Conservation (phyloP, 176 grass and related monocot genomes). For the Rhipidocladum racemiflorum region DNA sequence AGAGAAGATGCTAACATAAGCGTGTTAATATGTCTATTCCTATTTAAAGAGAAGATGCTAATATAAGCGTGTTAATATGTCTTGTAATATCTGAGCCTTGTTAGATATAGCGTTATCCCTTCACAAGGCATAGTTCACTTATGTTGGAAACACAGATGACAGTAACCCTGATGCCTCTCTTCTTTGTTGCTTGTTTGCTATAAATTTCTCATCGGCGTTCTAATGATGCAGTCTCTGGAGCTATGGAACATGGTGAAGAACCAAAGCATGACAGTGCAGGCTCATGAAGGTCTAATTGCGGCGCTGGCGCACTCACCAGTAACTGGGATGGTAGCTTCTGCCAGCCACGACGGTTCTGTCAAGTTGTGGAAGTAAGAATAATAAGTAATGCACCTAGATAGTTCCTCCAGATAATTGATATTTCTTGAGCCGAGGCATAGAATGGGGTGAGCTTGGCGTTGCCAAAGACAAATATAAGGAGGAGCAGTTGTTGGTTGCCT, state of each 20-base stretch:
- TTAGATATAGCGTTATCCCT: background rate
- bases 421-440: slow-evolving; percentile 35
- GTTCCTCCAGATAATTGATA: slow-evolving; percentile 21
- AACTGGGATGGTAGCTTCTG: slow-evolving; percentile 88
- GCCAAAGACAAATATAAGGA: slow-evolving; percentile 40
- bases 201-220: slow-evolving; percentile 20
- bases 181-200: background rate
- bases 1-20: background rate
- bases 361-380: slow-evolving; percentile 92
- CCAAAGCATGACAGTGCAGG: slow-evolving; percentile 73
- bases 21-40: background rate
- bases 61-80: background rate
- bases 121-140: background rate
- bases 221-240: slow-evolving; percentile 68
- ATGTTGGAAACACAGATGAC: background rate
- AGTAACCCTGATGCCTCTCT: background rate
- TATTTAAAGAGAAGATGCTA: background rate
- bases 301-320: slow-evolving; percentile 67
- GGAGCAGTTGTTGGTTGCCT: slow-evolving; percentile 8
- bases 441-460: slow-evolving; percentile 10
- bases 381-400: slow-evolving; percentile 28
- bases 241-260: slow-evolving; percentile 94
- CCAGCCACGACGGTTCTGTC: slow-evolving; percentile 88
- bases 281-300: slow-evolving; percentile 78
- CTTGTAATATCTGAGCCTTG: background rate